Evolutionary conservation across 2,329 filamentous ascomycete species (phyloP).

Genomic region (Rhynchosporium agropyri): DNA sequence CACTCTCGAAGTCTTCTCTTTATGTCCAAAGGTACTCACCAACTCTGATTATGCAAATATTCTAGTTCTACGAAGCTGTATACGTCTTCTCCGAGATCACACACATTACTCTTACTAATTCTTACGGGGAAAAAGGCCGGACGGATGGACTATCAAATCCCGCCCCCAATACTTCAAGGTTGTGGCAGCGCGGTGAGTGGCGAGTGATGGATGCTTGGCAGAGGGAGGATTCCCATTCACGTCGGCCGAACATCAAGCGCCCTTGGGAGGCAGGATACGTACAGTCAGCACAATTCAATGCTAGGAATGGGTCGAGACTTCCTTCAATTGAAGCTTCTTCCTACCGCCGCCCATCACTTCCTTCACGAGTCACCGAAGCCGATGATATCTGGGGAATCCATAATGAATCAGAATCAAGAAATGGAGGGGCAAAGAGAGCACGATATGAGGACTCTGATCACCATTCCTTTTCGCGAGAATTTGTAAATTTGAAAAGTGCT

Average conservation of each 20-base stretch:
- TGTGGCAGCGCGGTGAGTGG: conserved; percentile 33
- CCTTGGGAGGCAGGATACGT: conserved; percentile 38
- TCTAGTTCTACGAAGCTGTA: conserved; percentile 15
- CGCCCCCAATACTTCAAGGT: conserved; percentile 34
- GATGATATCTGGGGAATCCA: conserved; percentile 20
- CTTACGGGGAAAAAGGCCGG: conserved; percentile 38
- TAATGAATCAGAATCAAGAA: conserved; percentile 29
- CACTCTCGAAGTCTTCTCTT: conserved; percentile 2
- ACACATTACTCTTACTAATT: conserved; percentile 4
- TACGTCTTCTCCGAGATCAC: conserved; percentile 6
- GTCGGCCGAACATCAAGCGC: conserved; percentile 37
- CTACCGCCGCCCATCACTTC: conserved; percentile 26
- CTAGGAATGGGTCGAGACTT: conserved; percentile 32
- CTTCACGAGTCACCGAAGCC: conserved; percentile 17
- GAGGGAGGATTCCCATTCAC: conserved; percentile 36
- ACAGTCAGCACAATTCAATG: conserved; percentile 23
- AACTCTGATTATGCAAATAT: conserved; percentile 22
- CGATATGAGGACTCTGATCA: conserved; percentile 35
- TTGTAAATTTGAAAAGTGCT: conserved; percentile 28
- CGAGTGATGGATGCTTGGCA: conserved; percentile 42
- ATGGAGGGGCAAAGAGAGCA: conserved; percentile 30
- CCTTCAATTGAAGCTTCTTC: conserved; percentile 36
- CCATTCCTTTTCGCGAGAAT: conserved; percentile 25
- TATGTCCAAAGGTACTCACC: conserved; percentile 10
- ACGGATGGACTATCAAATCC: conserved; percentile 35